Evolutionary conservation across 192 early-diverging fungal genomes (phyloP).

Genomic region (Coemansia sp.): DNA sequence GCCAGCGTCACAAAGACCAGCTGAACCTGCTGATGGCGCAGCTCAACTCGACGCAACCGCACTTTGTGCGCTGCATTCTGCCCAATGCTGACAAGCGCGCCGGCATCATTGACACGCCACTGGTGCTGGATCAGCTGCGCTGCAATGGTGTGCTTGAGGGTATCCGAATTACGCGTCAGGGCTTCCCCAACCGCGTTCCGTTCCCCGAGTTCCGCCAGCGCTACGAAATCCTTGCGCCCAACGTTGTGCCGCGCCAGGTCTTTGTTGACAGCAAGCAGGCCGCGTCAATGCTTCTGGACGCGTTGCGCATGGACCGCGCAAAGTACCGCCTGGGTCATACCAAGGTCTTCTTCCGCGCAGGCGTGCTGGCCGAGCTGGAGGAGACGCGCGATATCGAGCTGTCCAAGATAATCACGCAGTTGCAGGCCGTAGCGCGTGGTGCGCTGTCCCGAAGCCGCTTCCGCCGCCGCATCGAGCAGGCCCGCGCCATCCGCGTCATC

Average conservation of each 20-base stretch:
- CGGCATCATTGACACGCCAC: slow-evolving; percentile 75
- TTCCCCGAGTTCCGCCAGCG: slow-evolving; percentile 94
- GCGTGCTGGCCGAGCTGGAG: slow-evolving; percentile 92
- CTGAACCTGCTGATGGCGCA: slow-evolving; percentile 85
- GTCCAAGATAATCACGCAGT: slow-evolving; percentile 74
- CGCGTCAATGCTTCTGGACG: slow-evolving; percentile 74
- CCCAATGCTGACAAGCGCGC: slow-evolving; percentile 91
- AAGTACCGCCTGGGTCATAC: slow-evolving; percentile 88
- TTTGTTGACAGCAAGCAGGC: slow-evolving; percentile 91
- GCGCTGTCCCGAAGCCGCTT: slow-evolving; percentile 73
- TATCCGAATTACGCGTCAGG: slow-evolving; percentile 92
- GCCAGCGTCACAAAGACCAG: slow-evolving; percentile 93
- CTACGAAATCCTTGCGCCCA: slow-evolving; percentile 87
- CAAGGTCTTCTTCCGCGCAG: slow-evolving; percentile 97
- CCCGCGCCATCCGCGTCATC: slow-evolving; percentile 88
- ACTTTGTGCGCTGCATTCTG: slow-evolving; percentile 98
- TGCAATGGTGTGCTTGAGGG: slow-evolving; percentile 99
- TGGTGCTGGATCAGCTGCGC: slow-evolving; percentile 89
- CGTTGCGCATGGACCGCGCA: slow-evolving; percentile 70
- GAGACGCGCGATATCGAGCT: slow-evolving; percentile 85
- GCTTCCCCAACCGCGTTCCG: slow-evolving; percentile 89
- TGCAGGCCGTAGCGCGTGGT: slow-evolving; percentile 88
- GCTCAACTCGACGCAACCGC: slow-evolving; percentile 87
- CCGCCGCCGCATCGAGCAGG: slow-evolving; percentile 69
- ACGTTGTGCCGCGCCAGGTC: slow-evolving; percentile 71